Percentiles rank a stretch among this genome's conserved stretches.
These are phyloP conservation scores for Escallonia rubra DNA, from an alignment of 129 eudicot species.

Conservation along the genomic window DNA sequence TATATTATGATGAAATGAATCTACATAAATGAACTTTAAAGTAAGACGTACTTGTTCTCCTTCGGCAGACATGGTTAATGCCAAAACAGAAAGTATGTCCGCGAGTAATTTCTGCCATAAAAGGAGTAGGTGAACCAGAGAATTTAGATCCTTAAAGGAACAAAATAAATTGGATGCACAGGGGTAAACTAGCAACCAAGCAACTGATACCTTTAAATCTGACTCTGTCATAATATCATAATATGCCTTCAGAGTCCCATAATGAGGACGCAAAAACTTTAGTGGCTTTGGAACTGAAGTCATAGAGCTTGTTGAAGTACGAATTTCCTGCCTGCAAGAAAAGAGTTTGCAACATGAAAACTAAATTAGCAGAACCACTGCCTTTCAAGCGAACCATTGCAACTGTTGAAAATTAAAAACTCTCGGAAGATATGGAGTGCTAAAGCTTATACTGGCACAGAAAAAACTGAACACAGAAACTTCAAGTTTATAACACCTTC, in stretches of 20 bases:
- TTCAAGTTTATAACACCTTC: too few species aligned
- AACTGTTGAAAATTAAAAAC: too few species aligned
- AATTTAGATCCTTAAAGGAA: not conserved
- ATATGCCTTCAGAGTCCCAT: conserved; percentile 71
- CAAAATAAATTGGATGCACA: not conserved
- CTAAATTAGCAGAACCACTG: not conserved
- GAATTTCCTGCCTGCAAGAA: conserved; percentile 73
- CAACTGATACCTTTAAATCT: conserved; percentile 58
- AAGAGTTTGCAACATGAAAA: not conserved
- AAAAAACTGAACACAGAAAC: too few species aligned
- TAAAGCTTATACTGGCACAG: too few species aligned
- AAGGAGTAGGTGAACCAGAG: conserved; percentile 15
- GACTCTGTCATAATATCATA: conserved; percentile 75
- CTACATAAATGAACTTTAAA: too few species aligned
- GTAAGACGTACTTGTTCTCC: conserved; percentile 73
- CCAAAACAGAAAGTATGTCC: conserved; percentile 95
- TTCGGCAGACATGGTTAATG: conserved; percentile 99
- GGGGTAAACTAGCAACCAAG: not conserved
- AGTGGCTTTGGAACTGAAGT: conserved; percentile 96
- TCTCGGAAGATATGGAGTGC: too few species aligned
- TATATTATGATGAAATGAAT: not conserved
- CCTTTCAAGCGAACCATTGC: too few species aligned
- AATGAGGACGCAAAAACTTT: conserved; percentile 92
- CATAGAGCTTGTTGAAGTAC: conserved; percentile 93
- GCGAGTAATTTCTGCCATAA: conserved; percentile 75